Evolutionary conservation across 208 protist genomes (phyloP), one percentile per base, ranked within the genome.

Genomic region (Sergeia podlipaevii): DNA sequence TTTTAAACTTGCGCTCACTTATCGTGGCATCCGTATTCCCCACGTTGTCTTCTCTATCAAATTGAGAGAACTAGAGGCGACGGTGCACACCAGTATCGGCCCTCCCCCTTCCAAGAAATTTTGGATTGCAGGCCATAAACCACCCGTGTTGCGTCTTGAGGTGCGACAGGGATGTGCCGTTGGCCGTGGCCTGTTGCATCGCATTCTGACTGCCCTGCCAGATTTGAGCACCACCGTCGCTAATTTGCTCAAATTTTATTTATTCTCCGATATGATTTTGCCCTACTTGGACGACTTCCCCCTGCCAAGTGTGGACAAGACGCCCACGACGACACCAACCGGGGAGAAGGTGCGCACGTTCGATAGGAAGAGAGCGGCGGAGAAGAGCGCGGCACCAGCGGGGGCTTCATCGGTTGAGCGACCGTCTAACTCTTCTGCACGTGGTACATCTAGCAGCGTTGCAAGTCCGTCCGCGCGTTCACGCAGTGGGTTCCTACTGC

Each of bases 251-350:
- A 85, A 86, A 45, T 49, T 89, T 0, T 85, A 91, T 49, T 39
- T 90, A 36, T 77, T 91, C 39, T 51, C 47, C 7, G 79, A 92
- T 29, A 88, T 95, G 75, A 62, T 83, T n/a, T 56, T 95, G 3
- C 88, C 88, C 0, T 72, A 70, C 45, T 71, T 95, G 72, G 88
- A 95, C 24, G 88, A 95, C 67, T 95, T 91, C 48, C 75, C 88
- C 29, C 67, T 91, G 18, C 88, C 88, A 3, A 87, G 54, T 54
- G 51, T 91, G 1, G 65, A 77, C 10, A 79, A 79, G 45, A 80
- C 81, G 8, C 82, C 82, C 1, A 69, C 58, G 34, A 27, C 26
- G 11, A 64, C 68, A 2, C 54, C 69, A 23, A 27, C 23, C 10
- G 48, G 56, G 20, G 21, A 63, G 21, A 86, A 84, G 21, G 29